Conservation (phyloP, 192 early-diverging fungal species). For the Mortierella antarctica region DNA sequence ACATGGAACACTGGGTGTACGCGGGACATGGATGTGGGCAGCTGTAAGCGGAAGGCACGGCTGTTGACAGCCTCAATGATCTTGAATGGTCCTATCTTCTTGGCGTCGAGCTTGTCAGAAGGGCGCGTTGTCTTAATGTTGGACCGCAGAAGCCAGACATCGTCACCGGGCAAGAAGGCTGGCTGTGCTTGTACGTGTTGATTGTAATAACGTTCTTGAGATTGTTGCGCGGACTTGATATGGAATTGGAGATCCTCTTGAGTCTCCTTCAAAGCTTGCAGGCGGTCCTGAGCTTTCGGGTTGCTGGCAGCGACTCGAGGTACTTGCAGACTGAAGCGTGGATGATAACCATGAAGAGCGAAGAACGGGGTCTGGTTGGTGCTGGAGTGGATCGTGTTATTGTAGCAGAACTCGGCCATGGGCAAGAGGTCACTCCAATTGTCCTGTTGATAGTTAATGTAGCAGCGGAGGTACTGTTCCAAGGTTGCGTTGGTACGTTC, state of each 20-base stretch:
- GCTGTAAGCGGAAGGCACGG: conserved; percentile 17
- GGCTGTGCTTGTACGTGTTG: conserved; percentile 4
- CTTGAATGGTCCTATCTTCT: conserved; percentile 27
- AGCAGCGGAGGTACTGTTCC: conserved; percentile 53
- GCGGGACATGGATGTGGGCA: conserved; percentile 30
- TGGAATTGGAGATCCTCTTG: conserved; percentile 4
- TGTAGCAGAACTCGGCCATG: conserved; percentile 62
- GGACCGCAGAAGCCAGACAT: conserved; percentile 1
- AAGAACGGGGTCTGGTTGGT: conserved; percentile 44
- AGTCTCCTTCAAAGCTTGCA: conserved; percentile 8
- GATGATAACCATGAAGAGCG: conserved; percentile 48
- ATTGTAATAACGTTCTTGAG: conserved; percentile 10
- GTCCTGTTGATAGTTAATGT: conserved; percentile 41
- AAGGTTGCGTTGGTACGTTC: conserved; percentile 54
- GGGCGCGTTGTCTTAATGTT: conserved; percentile 11
- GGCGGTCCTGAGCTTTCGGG: not conserved
- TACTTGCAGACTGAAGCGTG: conserved; percentile 4
- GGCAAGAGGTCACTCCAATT: conserved; percentile 60
- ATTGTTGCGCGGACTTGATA: conserved; percentile 8
- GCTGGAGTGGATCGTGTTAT: conserved; percentile 46
- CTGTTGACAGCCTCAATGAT: conserved; percentile 12
- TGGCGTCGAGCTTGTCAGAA: conserved; percentile 24
- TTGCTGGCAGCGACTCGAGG: not conserved
- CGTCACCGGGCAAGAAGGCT: not conserved
- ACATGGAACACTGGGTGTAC: conserved; percentile 60